Conservation (phyloP, 345 rosid genomes). For the Clausena lansium region DNA sequence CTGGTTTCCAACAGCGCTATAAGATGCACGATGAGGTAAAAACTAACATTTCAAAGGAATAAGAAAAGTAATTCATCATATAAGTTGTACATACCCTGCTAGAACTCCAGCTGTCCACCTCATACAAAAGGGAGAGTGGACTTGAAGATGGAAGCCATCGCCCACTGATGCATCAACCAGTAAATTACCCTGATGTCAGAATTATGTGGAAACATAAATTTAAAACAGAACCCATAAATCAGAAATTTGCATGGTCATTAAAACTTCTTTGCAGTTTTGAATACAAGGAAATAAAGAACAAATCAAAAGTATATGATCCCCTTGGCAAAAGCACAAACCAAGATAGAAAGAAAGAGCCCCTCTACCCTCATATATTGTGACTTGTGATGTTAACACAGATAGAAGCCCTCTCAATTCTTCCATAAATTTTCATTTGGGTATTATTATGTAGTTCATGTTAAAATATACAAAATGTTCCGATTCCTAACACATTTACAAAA, state of each 20-base stretch:
- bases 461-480: not conserved
- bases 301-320: not conserved
- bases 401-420: not conserved
- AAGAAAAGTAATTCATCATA: not conserved
- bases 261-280: not conserved
- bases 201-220: slow-evolving; percentile 49
- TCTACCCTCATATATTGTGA: not conserved
- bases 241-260: slow-evolving; percentile 14
- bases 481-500: not conserved
- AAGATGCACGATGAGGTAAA: not conserved
- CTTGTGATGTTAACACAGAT: not conserved
- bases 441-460: not conserved
- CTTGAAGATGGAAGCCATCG: slow-evolving; percentile 72
- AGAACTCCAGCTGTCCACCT: slow-evolving; percentile 81
- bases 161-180: slow-evolving; percentile 94
- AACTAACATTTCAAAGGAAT: not conserved
- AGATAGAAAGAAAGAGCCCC: not conserved
- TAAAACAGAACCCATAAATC: slow-evolving; percentile 30
- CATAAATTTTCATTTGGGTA: not conserved
- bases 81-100: slow-evolving; percentile 53
- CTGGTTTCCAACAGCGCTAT: slow-evolving; percentile 7
- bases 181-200: slow-evolving; percentile 88
- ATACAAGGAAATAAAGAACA: slow-evolving; percentile 6
- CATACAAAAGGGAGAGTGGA: slow-evolving; percentile 60
- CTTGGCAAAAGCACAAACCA: not conserved